phyloP scores from a whole-genome alignment of 1,284 basidiomycete genomes.

The Rhodotorula mucilaginosa region DNA sequence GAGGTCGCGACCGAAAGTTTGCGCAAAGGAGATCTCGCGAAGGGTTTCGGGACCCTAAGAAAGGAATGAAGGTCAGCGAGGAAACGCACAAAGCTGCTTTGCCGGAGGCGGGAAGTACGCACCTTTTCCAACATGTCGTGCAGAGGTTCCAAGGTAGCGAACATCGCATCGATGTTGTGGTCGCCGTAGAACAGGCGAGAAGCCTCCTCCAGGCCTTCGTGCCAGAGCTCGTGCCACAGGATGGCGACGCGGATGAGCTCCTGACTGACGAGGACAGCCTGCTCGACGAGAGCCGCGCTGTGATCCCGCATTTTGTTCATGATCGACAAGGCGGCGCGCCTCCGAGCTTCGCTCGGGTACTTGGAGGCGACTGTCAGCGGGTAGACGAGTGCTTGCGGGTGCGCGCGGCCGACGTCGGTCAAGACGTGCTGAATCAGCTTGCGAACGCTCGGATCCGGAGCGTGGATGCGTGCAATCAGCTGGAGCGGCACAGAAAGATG shows the following conservation, averaged over 20 bases:
- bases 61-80: not conserved
- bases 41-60: constrained; percentile 83
- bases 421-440: constrained; percentile 86
- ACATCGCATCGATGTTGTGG: constrained; percentile 99
- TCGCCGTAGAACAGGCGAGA: constrained; percentile 97
- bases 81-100: too few relatives aligned
- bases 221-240: constrained; percentile 99
- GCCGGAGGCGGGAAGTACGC: constrained; percentile 45
- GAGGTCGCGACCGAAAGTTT: constrained; percentile 91
- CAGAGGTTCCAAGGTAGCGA: constrained; percentile 85
- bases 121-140: constrained; percentile 91
- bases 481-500: constrained; percentile 47
- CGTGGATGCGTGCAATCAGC: constrained; percentile 98
- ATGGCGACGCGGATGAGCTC: constrained; percentile 98
- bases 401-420: constrained; percentile 89
- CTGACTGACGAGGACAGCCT: constrained; percentile 86
- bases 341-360: constrained; percentile 80
- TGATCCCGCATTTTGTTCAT: constrained; percentile 95
- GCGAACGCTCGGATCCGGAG: constrained; percentile 81
- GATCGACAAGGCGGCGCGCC: constrained; percentile 79
- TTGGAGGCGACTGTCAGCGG: constrained; percentile 96
- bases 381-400: constrained; percentile 97
- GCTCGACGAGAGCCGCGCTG: constrained; percentile 81
- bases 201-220: constrained; percentile 97
- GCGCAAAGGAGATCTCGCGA: constrained; percentile 91